These are phyloP conservation scores for Aureobasidium melanogenum DNA, from an alignment of 2,329 filamentous ascomycete genomes.

Conservation along the genomic window DNA sequence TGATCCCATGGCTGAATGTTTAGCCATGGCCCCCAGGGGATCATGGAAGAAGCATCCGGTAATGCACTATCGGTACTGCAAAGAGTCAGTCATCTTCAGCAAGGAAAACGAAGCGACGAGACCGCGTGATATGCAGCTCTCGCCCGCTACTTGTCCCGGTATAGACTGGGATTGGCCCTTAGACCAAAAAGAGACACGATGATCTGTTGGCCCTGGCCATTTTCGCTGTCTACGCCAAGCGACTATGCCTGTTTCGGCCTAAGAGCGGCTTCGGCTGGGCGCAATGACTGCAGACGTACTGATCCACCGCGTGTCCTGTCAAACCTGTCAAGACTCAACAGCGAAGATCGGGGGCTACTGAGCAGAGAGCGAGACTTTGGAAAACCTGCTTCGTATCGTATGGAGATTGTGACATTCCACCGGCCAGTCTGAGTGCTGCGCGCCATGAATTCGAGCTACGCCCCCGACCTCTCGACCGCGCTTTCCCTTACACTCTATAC, in stretches of 20 bases:
- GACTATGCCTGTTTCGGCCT: neutral
- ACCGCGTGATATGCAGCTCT: neutral
- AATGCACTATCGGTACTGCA: neutral
- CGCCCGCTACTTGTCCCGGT: neutral
- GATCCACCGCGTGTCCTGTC: neutral
- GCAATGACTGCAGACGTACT: no score
- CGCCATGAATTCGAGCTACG: slow-evolving; percentile 16
- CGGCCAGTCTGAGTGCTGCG: neutral
- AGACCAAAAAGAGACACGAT: neutral
- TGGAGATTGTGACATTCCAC: neutral
- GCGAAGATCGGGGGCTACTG: neutral
- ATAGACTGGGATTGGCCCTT: neutral
- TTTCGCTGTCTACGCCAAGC: neutral
- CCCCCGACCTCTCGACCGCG: slow-evolving; percentile 20
- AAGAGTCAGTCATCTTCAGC: neutral
- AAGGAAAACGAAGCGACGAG: neutral
- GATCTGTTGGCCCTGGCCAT: neutral
- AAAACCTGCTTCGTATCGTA: neutral
- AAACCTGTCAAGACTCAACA: neutral
- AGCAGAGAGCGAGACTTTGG: neutral
- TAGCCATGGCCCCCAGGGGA: neutral
- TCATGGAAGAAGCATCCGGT: neutral
- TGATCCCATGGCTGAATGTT: neutral
- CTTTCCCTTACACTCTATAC: slow-evolving; percentile 18
- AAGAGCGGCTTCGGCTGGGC: no score